These are phyloP conservation scores for Nicotiana knightiana DNA, from an alignment of 257 asterid species.

Conservation along the genomic window DNA sequence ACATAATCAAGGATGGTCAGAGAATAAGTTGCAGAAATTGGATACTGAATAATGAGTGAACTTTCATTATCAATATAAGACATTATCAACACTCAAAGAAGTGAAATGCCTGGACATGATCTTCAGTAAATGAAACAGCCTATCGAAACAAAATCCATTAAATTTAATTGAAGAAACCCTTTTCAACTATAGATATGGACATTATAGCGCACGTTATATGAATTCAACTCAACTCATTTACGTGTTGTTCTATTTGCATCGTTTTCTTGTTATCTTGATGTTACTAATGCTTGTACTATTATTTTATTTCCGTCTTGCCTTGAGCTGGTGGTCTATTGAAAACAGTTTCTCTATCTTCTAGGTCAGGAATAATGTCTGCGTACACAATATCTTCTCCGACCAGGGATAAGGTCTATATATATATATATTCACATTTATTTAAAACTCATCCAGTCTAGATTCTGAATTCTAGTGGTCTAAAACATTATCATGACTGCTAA, in stretches of 20 bases:
- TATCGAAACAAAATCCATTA: background rate
- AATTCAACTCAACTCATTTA: no score
- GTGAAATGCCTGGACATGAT: background rate
- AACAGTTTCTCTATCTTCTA: no score
- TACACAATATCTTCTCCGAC: no score
- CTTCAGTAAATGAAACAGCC: background rate
- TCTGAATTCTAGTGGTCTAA: background rate
- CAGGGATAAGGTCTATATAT: no score
- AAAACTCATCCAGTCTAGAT: no score
- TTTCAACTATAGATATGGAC: background rate
- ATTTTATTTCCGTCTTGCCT: no score
- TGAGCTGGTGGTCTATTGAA: no score
- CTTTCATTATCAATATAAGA: background rate
- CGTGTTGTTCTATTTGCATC: no score
- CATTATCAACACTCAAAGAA: background rate
- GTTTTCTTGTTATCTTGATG: no score
- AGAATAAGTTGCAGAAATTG: conserved; percentile 9
- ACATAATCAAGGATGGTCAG: background rate
- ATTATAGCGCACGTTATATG: no score
- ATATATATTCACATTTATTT: background rate
- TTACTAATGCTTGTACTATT: no score
- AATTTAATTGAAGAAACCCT: background rate
- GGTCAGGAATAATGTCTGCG: no score
- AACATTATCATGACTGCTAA: conserved; percentile 24
- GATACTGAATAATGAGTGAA: background rate